These are phyloP conservation scores for Rhizopus delemar DNA, from an alignment of 371 early-diverging fungal genomes.

Conservation along the genomic window DNA sequence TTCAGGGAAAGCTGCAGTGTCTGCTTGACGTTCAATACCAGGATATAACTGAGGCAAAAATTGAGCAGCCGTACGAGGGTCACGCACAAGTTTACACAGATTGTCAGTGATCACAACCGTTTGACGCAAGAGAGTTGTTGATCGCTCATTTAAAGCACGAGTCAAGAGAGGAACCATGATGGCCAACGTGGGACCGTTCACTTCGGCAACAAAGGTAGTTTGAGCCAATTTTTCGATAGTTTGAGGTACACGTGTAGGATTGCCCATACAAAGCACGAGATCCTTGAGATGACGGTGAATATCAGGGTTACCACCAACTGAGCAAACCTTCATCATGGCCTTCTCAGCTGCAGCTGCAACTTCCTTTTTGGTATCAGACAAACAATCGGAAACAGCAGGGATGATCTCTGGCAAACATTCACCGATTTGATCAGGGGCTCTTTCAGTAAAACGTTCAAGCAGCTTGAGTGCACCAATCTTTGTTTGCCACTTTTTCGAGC, in stretches of 20 bases:
- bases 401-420: slow-evolving; percentile 69
- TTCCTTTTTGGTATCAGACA: slow-evolving; percentile 75
- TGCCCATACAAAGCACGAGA: slow-evolving; percentile 73
- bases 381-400: slow-evolving; percentile 70
- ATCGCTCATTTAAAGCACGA: slow-evolving; percentile 65
- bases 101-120: slow-evolving; percentile 64
- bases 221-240: slow-evolving; percentile 74
- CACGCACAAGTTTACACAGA: slow-evolving; percentile 63
- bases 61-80: slow-evolving; percentile 62
- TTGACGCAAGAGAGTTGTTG: slow-evolving; percentile 57
- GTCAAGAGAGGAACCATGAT: slow-evolving; percentile 73
- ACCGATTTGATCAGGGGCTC: slow-evolving; percentile 68
- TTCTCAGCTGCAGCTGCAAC: slow-evolving; percentile 49
- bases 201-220: slow-evolving; percentile 81
- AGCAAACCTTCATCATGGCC: slow-evolving; percentile 69
- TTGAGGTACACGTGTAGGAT: slow-evolving; percentile 66
- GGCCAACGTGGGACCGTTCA: slow-evolving; percentile 77
- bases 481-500: slow-evolving; percentile 80
- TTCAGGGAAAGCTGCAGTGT: slow-evolving; percentile 62
- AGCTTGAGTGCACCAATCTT: slow-evolving; percentile 68
- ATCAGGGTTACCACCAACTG: slow-evolving; percentile 78
- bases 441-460: slow-evolving; percentile 54
- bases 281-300: slow-evolving; percentile 68
- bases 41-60: slow-evolving; percentile 72
- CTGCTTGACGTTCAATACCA: slow-evolving; percentile 63